Conservation (phyloP, 148 eudicot species). For the Vaccinium myrtillus region DNA sequence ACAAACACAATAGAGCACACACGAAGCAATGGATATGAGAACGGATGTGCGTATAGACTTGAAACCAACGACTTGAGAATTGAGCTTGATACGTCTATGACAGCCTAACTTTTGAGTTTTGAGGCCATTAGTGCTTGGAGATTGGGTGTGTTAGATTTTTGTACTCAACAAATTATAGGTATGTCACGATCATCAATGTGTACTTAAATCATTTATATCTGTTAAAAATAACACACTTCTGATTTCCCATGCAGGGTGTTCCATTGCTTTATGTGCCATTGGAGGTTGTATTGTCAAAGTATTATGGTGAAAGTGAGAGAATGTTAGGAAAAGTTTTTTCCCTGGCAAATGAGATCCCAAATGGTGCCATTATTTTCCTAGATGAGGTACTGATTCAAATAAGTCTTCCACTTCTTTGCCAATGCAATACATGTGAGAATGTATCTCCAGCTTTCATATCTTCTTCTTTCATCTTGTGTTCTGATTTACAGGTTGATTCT, state of each 20-base stretch:
- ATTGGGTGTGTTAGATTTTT: neutral
- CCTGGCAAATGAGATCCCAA: conserved; percentile 87
- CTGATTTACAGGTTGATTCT: conserved; percentile 75
- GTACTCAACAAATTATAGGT: neutral
- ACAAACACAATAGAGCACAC: neutral
- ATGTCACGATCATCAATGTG: neutral
- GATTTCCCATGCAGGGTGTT: conserved; percentile 55
- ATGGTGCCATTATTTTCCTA: conserved; percentile 86
- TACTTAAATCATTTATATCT: neutral
- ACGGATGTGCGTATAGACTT: neutral
- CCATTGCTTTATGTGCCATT: conserved; percentile 88
- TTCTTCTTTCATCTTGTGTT: neutral
- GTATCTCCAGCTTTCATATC: neutral
- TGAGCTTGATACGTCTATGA: neutral
- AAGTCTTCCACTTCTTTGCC: conserved; percentile 1
- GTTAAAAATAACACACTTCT: neutral
- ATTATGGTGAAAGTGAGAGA: conserved; percentile 95
- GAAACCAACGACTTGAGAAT: neutral
- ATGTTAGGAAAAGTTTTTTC: conserved; percentile 86
- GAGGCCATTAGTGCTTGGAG: neutral
- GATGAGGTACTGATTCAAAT: conserved; percentile 65
- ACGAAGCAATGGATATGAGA: neutral
- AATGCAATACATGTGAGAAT: neutral
- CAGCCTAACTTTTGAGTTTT: neutral
- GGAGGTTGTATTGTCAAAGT: conserved; percentile 90